These are phyloP conservation scores for Penicillium samsonianum DNA, from an alignment of 495 filamentous ascomycete genomes.

Conservation along the genomic window DNA sequence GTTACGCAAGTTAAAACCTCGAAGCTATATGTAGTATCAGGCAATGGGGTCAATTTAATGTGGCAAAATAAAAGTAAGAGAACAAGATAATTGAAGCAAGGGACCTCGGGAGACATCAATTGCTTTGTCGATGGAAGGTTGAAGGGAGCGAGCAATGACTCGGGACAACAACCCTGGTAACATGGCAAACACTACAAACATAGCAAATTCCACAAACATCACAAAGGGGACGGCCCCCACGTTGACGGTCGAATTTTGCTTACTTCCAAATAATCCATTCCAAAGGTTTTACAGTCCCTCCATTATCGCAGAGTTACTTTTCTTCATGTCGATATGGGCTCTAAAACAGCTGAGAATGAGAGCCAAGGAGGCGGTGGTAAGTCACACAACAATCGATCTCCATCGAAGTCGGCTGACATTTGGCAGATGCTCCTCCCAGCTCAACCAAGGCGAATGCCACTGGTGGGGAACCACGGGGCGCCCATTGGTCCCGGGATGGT, in stretches of 20 bases:
- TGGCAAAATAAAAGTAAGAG: no score
- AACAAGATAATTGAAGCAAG: no score
- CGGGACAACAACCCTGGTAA: no score
- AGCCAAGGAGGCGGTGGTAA: constrained; percentile 27
- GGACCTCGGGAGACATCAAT: no score
- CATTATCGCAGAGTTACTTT: neutral
- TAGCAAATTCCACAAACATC: neutral
- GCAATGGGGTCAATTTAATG: no score
- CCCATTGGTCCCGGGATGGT: constrained; percentile 41
- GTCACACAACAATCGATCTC: neutral
- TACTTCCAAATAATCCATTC: neutral
- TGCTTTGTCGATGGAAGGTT: no score
- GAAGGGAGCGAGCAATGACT: no score
- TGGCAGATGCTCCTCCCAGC: constrained; percentile 25
- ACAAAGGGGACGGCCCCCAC: neutral
- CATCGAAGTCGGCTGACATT: constrained; percentile 2
- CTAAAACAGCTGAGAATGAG: constrained; percentile 32
- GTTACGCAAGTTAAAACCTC: no score
- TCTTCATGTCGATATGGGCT: constrained; percentile 35
- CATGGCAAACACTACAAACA: no score
- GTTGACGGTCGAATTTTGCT: neutral
- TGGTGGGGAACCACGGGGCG: constrained; percentile 40
- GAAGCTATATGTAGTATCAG: no score
- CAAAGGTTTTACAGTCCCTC: neutral
- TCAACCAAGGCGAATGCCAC: constrained; percentile 43